phyloP scores from a whole-genome alignment of 2,329 filamentous ascomycete species.

The Aspergillus neoniger region DNA sequence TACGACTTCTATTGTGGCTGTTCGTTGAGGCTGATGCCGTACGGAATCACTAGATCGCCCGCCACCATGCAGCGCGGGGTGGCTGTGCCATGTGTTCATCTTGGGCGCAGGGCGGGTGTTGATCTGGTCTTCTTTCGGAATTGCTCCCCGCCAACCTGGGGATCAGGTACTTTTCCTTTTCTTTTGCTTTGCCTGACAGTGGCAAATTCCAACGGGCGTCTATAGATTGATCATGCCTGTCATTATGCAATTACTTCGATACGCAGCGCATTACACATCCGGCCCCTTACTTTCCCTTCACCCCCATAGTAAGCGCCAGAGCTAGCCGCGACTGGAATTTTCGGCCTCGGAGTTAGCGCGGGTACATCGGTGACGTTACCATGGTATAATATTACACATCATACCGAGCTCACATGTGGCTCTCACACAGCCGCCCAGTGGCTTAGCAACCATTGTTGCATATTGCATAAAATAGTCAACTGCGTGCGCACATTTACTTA shows the following conservation, averaged over 20 bases:
- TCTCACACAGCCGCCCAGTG: neutral
- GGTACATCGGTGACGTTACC: conserved; percentile 4
- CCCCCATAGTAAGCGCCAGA: neutral
- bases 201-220: neutral
- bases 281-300: neutral
- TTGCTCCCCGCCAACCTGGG: conserved; percentile 3
- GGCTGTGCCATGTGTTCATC: conserved; percentile 9
- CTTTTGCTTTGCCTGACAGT: neutral
- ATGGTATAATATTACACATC: neutral
- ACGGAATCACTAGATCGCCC: conserved; percentile 1
- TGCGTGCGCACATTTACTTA: neutral
- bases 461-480: neutral
- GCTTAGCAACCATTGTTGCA: neutral
- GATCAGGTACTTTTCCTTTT: neutral
- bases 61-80: conserved; percentile 4
- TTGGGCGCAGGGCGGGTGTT: neutral
- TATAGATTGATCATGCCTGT: neutral
- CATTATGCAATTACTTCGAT: neutral
- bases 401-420: conserved; percentile 5
- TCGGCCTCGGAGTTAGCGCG: neutral
- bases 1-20: neutral
- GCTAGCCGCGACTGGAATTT: neutral
- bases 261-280: neutral
- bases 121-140: neutral
- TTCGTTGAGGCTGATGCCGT: neutral